Percentiles rank a stretch among this genome's conserved stretches.
phyloP scores from a whole-genome alignment of 2,329 filamentous ascomycete species.

The Pseudopyricularia javanii region DNA sequence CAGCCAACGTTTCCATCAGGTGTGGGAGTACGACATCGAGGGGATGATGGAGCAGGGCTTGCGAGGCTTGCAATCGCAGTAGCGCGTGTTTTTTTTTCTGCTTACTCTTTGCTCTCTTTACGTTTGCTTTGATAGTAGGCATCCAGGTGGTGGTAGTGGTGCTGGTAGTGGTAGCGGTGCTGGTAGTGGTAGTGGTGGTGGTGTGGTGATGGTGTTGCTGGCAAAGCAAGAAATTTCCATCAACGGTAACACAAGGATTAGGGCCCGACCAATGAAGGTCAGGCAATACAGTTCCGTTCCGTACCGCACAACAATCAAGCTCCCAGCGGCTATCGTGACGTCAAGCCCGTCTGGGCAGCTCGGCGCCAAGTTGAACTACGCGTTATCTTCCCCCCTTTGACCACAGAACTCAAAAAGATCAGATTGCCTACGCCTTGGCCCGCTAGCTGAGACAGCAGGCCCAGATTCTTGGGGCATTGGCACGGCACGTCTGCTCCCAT shows the following conservation, averaged over 20 bases:
- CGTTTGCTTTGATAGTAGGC: too few relatives aligned
- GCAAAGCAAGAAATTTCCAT: too few relatives aligned
- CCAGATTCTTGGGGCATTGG: background rate
- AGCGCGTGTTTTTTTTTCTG: too few relatives aligned
- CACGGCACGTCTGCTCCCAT: background rate
- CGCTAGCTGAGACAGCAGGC: background rate
- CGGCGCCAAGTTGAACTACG: background rate
- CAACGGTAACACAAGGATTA: too few relatives aligned
- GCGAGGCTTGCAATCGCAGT: background rate
- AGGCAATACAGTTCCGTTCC: too few relatives aligned
- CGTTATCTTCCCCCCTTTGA: background rate
- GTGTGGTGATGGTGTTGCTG: too few relatives aligned
- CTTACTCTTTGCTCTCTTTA: too few relatives aligned
- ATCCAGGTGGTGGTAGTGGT: too few relatives aligned
- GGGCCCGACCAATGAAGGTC: too few relatives aligned
- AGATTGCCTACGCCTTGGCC: background rate
- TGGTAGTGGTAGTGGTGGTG: too few relatives aligned
- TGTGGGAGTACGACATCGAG: conserved; percentile 24
- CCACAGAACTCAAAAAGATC: background rate
- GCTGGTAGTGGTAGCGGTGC: too few relatives aligned
- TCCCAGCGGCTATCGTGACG: background rate
- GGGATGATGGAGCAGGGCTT: conserved; percentile 16
- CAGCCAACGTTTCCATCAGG: conserved; percentile 17
- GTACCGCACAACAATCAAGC: too few relatives aligned
- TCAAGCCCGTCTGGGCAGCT: background rate